Evolutionary conservation across 2,329 filamentous ascomycete species (phyloP).

Genomic region (Colletotrichum lentis): DNA sequence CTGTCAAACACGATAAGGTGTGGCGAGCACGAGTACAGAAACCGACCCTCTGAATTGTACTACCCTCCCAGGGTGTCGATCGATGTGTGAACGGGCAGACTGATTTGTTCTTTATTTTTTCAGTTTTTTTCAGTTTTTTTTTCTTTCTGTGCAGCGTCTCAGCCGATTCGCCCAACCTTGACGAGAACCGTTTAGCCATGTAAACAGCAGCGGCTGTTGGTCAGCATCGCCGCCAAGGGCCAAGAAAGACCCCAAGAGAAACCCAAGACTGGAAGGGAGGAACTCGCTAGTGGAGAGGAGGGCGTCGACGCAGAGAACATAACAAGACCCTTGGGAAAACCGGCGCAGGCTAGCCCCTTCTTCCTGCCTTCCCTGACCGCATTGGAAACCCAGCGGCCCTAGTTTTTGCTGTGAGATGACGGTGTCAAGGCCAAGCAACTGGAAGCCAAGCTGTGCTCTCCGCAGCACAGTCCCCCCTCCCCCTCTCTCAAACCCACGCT

Average conservation of each 20-base stretch:
- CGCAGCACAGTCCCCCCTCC: not conserved
- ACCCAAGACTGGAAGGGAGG: constrained; percentile 16
- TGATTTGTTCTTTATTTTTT: not conserved
- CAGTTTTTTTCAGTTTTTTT: too few species aligned
- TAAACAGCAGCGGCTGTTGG: constrained; percentile 5
- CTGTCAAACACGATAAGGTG: constrained; percentile 13
- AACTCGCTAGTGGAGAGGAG: constrained; percentile 21
- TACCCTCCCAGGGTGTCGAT: not conserved
- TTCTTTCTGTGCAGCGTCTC: not conserved
- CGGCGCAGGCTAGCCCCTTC: not conserved
- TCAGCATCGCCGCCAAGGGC: constrained; percentile 24
- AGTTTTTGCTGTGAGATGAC: constrained; percentile 24
- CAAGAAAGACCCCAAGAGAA: constrained; percentile 18
- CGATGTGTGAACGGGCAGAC: not conserved
- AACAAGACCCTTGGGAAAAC: constrained; percentile 8
- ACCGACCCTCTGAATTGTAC: too few species aligned
- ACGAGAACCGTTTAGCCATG: not conserved
- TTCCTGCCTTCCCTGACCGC: not conserved
- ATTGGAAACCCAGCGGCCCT: constrained; percentile 4
- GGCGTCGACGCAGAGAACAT: constrained; percentile 21
- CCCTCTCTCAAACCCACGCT: not conserved
- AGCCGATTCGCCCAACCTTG: constrained; percentile 13
- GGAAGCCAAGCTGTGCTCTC: constrained; percentile 14
- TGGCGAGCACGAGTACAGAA: not conserved
- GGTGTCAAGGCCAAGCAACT: constrained; percentile 9